Conservation (phyloP, 805 yeast species). For the Lachancea fermentati region DNA sequence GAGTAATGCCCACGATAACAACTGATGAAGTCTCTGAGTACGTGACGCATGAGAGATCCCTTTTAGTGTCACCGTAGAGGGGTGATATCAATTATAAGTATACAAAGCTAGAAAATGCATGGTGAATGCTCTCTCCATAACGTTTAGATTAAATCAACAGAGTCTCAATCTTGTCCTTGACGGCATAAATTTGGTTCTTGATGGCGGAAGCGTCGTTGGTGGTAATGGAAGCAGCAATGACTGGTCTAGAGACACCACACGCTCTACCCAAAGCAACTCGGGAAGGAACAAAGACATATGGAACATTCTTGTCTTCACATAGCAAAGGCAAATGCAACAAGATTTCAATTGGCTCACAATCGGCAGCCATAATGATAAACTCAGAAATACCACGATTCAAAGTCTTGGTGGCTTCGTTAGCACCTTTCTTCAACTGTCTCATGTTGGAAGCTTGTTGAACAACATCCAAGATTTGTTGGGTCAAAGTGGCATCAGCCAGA, state of each 20-base stretch:
- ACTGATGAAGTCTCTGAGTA: too few relatives aligned
- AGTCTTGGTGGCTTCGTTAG: constrained; percentile 98
- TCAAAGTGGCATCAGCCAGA: constrained; percentile 89
- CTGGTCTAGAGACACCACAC: constrained; percentile 99
- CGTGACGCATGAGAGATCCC: too few relatives aligned
- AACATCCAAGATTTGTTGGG: constrained; percentile 96
- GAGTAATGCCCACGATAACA: too few relatives aligned
- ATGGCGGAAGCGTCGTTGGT: constrained; percentile 97
- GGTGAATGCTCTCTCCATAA: neutral
- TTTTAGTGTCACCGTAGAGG: too few relatives aligned
- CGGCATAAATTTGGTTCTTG: constrained; percentile 93
- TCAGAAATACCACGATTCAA: constrained; percentile 99
- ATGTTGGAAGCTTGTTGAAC: constrained; percentile 96
- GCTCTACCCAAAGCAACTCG: constrained; percentile 99
- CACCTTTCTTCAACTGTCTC: constrained; percentile 99
- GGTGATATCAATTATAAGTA: neutral
- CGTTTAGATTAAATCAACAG: constrained; percentile 61
- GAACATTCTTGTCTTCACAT: constrained; percentile 99
- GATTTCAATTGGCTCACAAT: constrained; percentile 98
- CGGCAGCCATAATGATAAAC: constrained; percentile 99
- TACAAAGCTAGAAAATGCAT: neutral
- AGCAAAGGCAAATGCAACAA: constrained; percentile 93
- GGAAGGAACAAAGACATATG: constrained; percentile 97
- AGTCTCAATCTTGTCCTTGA: constrained; percentile 98
- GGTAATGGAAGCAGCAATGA: constrained; percentile 96